Evolutionary conservation across 2,329 filamentous ascomycete genomes (phyloP).

Genomic region (Aspergillus vadensis): DNA sequence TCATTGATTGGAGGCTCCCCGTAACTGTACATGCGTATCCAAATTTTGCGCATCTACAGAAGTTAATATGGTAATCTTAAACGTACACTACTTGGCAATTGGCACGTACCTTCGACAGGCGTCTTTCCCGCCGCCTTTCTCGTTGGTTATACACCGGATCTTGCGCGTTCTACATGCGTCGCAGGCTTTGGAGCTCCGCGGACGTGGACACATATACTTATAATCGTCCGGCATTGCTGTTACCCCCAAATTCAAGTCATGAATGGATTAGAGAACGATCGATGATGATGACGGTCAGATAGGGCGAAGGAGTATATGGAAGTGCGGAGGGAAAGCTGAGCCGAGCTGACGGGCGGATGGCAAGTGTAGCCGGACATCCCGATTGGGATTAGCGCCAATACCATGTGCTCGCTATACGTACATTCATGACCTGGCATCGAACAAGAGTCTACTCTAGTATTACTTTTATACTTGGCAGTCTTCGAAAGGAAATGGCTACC

Average conservation of each 20-base stretch:
- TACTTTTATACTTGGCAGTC: too few species aligned
- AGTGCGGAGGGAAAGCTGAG: not conserved
- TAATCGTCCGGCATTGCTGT: not conserved
- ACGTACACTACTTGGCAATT: not conserved
- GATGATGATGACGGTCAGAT: not conserved
- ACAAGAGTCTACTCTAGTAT: too few species aligned
- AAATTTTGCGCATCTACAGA: not conserved
- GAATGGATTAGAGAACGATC: not conserved
- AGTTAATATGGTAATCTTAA: not conserved
- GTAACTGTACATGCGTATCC: not conserved
- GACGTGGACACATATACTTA: not conserved
- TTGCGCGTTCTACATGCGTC: not conserved
- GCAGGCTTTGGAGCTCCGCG: not conserved
- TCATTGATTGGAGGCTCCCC: not conserved
- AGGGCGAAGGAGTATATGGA: not conserved
- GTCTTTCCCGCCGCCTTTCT: not conserved
- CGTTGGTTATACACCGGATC: not conserved
- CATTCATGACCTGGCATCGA: too few species aligned
- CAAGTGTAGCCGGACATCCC: slow-evolving; percentile 2
- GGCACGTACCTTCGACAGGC: not conserved
- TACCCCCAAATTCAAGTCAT: not conserved
- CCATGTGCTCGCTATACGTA: not conserved
- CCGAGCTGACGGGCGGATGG: not conserved
- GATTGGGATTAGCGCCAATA: not conserved
- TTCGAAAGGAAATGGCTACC: too few species aligned